Evolutionary conservation across 768 basidiomycete genomes (phyloP).

Genomic region (Rhodotorula babjevae): DNA sequence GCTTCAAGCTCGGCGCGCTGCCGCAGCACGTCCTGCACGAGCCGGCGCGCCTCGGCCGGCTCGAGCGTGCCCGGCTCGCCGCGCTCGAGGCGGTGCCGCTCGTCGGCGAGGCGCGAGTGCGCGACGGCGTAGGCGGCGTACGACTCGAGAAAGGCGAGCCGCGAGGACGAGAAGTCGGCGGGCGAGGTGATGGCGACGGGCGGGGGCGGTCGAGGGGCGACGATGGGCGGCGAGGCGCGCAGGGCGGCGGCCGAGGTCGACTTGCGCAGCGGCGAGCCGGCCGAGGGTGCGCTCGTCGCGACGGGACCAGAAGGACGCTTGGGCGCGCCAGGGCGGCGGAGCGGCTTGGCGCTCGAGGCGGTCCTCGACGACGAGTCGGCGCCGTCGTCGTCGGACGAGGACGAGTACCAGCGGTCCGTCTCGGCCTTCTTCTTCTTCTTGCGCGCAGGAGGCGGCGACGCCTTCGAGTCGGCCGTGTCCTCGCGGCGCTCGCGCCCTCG

Average conservation of each 20-base stretch:
- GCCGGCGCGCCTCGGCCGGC: neutral
- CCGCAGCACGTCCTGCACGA: neutral
- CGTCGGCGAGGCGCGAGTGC: conserved; percentile 2
- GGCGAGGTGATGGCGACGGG: neutral
- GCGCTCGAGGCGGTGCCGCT: neutral
- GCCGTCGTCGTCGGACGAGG: conserved; percentile 14
- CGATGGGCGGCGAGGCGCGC: neutral
- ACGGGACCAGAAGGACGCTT: neutral
- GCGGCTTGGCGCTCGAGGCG: neutral
- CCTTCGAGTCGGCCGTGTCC: no score
- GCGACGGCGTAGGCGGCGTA: conserved; percentile 25
- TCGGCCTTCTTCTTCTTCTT: neutral
- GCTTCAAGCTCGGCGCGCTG: conserved; percentile 5
- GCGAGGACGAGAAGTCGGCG: neutral
- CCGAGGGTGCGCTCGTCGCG: neutral
- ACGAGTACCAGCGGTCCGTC: conserved; percentile 34
- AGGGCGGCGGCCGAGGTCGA: neutral
- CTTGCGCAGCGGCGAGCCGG: conserved; percentile 1
- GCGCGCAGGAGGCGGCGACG: neutral
- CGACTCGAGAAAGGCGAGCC: conserved; percentile 4
- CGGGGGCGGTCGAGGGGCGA: neutral
- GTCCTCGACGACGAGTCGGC: neutral
- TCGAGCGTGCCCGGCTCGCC: neutral
- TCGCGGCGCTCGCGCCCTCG: neutral
- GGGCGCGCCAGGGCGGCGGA: no score